Percentiles rank a stretch among this genome's conserved stretches.
Conservation (phyloP, 495 filamentous ascomycete genomes). For the Annulohypoxylon bovei region DNA sequence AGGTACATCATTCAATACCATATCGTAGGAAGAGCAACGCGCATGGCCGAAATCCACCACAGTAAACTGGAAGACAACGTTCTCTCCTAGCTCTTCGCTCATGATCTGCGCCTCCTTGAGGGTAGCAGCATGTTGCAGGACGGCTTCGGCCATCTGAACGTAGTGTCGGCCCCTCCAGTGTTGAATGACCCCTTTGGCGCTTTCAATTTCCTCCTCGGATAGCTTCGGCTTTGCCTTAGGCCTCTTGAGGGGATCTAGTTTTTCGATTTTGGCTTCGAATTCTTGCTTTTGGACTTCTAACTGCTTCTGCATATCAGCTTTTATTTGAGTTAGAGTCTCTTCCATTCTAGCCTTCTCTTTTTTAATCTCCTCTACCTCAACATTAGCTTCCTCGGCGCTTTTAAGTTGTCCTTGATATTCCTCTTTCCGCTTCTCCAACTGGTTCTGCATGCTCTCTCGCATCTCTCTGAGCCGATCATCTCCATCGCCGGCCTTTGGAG, state of each 20-base stretch:
- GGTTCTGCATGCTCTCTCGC: slow-evolving; percentile 86
- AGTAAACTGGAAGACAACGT: slow-evolving; percentile 93
- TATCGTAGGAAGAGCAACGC: slow-evolving; percentile 92
- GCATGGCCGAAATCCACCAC: slow-evolving; percentile 89
- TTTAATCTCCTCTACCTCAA: slow-evolving; percentile 84
- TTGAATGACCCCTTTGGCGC: slow-evolving; percentile 70
- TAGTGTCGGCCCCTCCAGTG: slow-evolving; percentile 89
- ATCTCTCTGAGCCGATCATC: slow-evolving; percentile 78
- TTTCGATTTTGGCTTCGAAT: slow-evolving; percentile 71
- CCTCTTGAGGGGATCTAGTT: slow-evolving; percentile 58
- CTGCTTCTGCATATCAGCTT: slow-evolving; percentile 86
- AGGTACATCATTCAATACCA: slow-evolving; percentile 93
- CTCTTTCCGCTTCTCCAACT: slow-evolving; percentile 87
- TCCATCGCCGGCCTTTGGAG: slow-evolving; percentile 78
- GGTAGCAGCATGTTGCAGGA: slow-evolving; percentile 84
- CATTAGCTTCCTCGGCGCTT: slow-evolving; percentile 77
- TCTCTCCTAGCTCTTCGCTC: slow-evolving; percentile 96
- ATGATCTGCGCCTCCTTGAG: slow-evolving; percentile 97
- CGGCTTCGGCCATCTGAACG: slow-evolving; percentile 92
- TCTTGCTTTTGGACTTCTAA: slow-evolving; percentile 77
- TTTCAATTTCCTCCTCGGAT: slow-evolving; percentile 72
- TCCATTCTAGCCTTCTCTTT: slow-evolving; percentile 90
- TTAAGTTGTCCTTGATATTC: slow-evolving; percentile 85
- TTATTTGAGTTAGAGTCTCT: slow-evolving; percentile 76
- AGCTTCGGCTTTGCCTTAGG: slow-evolving; percentile 69